These are phyloP conservation scores for Colletotrichum sp. DNA, from an alignment of 2,329 filamentous ascomycete species.

Conservation along the genomic window DNA sequence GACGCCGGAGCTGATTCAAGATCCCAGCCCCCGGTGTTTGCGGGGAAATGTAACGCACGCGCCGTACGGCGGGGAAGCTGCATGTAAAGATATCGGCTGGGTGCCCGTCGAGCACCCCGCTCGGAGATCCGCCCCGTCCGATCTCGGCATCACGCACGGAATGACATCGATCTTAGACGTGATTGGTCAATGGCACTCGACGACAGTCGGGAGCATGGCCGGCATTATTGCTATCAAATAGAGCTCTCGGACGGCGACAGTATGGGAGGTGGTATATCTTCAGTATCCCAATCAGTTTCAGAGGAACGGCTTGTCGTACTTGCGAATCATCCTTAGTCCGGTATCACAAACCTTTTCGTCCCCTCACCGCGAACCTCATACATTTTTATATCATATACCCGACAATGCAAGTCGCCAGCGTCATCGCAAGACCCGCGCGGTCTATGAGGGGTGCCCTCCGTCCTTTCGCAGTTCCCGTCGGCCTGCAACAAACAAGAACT, in stretches of 20 bases:
- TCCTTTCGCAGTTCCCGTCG: conserved; percentile 20
- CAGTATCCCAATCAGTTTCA: not conserved
- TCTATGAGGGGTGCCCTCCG: not conserved
- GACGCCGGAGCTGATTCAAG: not conserved
- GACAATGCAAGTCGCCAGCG: not conserved
- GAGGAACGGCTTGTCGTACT: not conserved
- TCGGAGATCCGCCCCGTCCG: conserved; percentile 8
- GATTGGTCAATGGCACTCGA: not conserved
- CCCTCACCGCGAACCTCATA: not conserved
- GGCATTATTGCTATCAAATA: not conserved
- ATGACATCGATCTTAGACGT: not conserved
- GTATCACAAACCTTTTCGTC: not conserved
- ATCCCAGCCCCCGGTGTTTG: not conserved
- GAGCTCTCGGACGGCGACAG: not conserved
- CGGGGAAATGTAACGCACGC: not conserved
- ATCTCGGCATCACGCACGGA: not conserved
- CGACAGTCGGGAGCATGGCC: conserved; percentile 4
- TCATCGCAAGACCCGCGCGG: not conserved
- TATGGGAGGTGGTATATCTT: not conserved
- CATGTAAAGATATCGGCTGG: conserved; percentile 1
- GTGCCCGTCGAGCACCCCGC: not conserved
- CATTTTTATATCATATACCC: not conserved
- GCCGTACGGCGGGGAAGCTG: not conserved
- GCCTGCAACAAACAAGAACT: conserved; percentile 25
- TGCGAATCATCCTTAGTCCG: not conserved